phyloP scores from a whole-genome alignment of 176 grass and related monocot genomes.

The Carex kokanica region DNA sequence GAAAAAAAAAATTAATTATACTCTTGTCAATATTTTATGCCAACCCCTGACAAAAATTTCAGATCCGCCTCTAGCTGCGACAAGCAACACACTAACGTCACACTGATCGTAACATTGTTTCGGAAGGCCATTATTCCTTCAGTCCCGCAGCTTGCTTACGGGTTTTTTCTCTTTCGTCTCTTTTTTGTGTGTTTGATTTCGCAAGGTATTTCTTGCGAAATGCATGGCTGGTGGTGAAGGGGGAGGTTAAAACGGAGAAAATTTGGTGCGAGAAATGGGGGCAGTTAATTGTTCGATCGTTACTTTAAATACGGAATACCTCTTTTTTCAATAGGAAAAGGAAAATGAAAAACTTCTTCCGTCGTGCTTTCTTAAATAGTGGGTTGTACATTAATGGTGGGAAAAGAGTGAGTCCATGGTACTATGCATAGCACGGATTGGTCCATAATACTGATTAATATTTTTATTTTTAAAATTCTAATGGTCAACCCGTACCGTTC shows the following conservation, averaged over 20 bases:
- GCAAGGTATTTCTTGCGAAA: neutral
- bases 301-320: neutral
- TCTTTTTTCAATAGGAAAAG: neutral
- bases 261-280: neutral
- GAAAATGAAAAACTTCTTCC: neutral
- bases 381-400: neutral
- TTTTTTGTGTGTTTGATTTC: neutral
- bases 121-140: conserved; percentile 9
- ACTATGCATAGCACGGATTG: too few relatives aligned
- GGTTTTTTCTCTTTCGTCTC: neutral
- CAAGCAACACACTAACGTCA: conserved; percentile 7
- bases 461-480: too few relatives aligned
- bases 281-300: neutral
- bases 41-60: too few relatives aligned
- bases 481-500: too few relatives aligned
- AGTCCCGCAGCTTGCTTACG: neutral
- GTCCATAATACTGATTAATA: too few relatives aligned
- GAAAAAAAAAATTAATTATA: too few relatives aligned
- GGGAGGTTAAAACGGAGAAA: neutral
- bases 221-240: neutral
- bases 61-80: neutral
- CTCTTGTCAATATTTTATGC: too few relatives aligned
- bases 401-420: too few relatives aligned
- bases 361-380: neutral
- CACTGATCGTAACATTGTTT: neutral